Base-by-base conservation (phyloP, 2,329 filamentous ascomycete genomes). In the Diaporthe sp. region DNA sequence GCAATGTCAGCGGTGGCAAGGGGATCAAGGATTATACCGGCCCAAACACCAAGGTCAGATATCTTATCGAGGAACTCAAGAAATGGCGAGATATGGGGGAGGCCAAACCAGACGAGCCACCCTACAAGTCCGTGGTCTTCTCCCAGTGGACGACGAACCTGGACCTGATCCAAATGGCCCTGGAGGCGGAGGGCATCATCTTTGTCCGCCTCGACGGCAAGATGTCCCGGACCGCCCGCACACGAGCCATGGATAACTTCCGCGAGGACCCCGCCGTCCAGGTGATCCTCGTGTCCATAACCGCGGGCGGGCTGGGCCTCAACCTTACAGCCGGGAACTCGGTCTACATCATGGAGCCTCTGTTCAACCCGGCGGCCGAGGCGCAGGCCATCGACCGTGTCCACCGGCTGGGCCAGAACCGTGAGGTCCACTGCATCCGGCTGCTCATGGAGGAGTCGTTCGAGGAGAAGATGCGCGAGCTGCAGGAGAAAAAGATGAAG, bases 271-370 rank as follows among this genome's bases (percentile, higher is more conserved):
- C 90, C 4, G 85, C 83, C 1, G 90, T 98, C 49, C 92, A 92
- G 44, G 93, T 98, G 72, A 95, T 98, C 69, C 90, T 98, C 13
- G 95, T 98, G 19, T 98, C 95, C 13, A 97, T 98, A 84, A 95
- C 93, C 81, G 96, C 96, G 0, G 97, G 96, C 78, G 96, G 97
- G 25, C 90, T 98, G 22, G 96, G 96, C 19, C 91, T 98, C 53
- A 98, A 98, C 81, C 87, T 98, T 73, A 98, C 96, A 0, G 89
- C 94, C 0, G 96, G 93, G 44, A 97, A 92, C 82, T 94, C 91
- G 73, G 96, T 97, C 19, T 98, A 97, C 82, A 94, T 98, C 80
- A 98, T 99, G 96, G 97, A 99, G 83, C 97, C 97, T 7, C 96
- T 98, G 82, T 99, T 96, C 86, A 99, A 99, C 81, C 97, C 97